Evolutionary conservation across 305 asterid species (phyloP), one percentile per base, ranked within the genome.

Genomic region (Stenogyne calaminthoides): DNA sequence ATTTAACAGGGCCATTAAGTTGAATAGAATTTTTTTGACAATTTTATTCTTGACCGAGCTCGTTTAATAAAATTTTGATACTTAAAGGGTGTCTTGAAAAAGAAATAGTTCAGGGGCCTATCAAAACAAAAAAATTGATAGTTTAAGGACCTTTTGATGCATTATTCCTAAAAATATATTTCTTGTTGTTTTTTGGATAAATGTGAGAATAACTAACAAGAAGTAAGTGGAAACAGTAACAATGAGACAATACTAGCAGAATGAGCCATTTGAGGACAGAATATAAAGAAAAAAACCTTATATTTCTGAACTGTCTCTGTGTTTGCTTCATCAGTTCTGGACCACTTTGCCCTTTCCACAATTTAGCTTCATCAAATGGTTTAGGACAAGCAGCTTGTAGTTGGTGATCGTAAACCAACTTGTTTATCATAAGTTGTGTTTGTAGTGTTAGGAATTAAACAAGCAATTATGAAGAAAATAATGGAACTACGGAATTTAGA

Each of bases 271-370:
- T 36, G 34, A 61, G 32, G 54, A 44, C 57, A 77, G 72, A 68
- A 70, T 22, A 42, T 37, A 64, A 55, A 32, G 36, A 57, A 58
- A 71, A 57, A 52, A 71, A 89, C 92, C 93, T 89, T 79, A 90
- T 88, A 69, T 88, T 88, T 85, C 83, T 85, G 78, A 90, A 90
- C 64, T 88, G 90, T 32, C 34, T 80, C 67, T 87, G 92, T 4
- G 76, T 85, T 74, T 82, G 85, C 71, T 81, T 84, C 81, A 79
- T 81, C 76, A 90, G 73, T 69, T 86, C 88, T 18, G 91, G 89
- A 69, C 87, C 92, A 77, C 84, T 81, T 81, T 85, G 85, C 34
- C 95, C 92, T 84, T 88, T 81, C 94, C 95, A 90, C 67, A 88
- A 34, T 75, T 83, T 81, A 51, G 88, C 92, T 80, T 88, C 96